Evolutionary conservation across 2,329 filamentous ascomycete species (phyloP), one percentile per base, ranked within the genome.

Genomic region (Pseudopyricularia cyperi): DNA sequence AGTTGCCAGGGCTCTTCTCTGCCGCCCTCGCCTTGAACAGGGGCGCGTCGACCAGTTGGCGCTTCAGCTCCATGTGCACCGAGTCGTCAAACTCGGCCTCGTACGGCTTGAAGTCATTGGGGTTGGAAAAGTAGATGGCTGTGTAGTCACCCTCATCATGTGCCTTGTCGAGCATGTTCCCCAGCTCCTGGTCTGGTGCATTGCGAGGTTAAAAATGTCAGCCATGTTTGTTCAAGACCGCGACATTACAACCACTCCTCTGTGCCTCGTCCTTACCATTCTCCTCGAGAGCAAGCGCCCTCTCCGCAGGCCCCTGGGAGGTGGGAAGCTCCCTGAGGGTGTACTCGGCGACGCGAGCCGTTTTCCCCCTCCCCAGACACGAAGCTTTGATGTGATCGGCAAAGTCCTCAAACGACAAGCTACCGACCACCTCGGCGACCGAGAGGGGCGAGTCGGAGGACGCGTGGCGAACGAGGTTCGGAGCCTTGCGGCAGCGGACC

Each of bases 51-150:
- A 26, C 49, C 60, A 7, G 69, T 55, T 70, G 67, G 58, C 89
- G 79, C 77, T 87, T 93, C 57, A 93, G 68, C 56, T 91, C 87
- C 64, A 82, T 79, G 60, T 86, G 85, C 49, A 85, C 62, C 12
- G 75, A 67, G 50, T 81, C 75, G 52, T 76, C 70, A 60, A 85
- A 84, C 3, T 81, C 72, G 46, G 81, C 71, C 58, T 87, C 77
- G 65, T 94, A 93, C 14, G 73, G 61, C 58, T 67, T 66, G 52
- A 66, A 66, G 54, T 72, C 69, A 57, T 66, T 63, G 1, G 83
- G 79, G 0, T 80, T 82, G 7, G 85, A 87, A 47, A 81, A 76
- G 65, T 89, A 88, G 56, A 95, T 70, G 52, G 95, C 74, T 0
- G 87, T 93, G 67, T 87, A 91, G 35, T 74, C 75, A 44, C 69